These are phyloP conservation scores for Colletotrichum echinochloae DNA, from an alignment of 2,329 filamentous ascomycete species.

Conservation along the genomic window DNA sequence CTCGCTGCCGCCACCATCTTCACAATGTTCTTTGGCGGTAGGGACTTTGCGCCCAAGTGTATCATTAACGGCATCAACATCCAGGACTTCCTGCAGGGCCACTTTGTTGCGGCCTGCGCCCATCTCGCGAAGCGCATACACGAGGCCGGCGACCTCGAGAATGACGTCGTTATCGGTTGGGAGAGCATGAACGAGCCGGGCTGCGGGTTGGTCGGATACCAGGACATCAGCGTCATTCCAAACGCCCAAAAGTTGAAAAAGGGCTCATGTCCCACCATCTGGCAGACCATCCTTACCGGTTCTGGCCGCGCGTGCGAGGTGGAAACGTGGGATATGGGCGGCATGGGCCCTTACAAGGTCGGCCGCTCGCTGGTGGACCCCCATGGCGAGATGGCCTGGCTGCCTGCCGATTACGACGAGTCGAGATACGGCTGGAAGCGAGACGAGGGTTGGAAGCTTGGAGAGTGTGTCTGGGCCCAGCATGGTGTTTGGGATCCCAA, in stretches of 20 bases:
- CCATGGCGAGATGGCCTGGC: constrained; percentile 85
- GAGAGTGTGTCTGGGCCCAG: constrained; percentile 97
- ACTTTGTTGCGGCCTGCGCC: constrained; percentile 83
- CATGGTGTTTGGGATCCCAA: constrained; percentile 93
- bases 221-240: constrained; percentile 84
- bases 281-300: constrained; percentile 93
- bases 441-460: constrained; percentile 88
- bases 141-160: constrained; percentile 88
- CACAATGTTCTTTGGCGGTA: constrained; percentile 91
- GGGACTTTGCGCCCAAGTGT: constrained; percentile 94
- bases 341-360: constrained; percentile 90
- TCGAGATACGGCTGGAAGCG: constrained; percentile 90
- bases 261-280: constrained; percentile 91
- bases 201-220: constrained; percentile 84
- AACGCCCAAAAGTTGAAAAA: constrained; percentile 91
- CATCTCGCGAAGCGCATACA: constrained; percentile 87
- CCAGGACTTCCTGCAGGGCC: constrained; percentile 91
- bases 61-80: constrained; percentile 96
- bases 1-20: constrained; percentile 91
- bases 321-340: constrained; percentile 92
- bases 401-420: constrained; percentile 86
- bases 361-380: constrained; percentile 88
- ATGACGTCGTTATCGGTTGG: constrained; percentile 92
- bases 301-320: constrained; percentile 91
- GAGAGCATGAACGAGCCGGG: constrained; percentile 97